Evolutionary conservation across 2,329 filamentous ascomycete species (phyloP).

Genomic region (Westerdykella aurantiaca): DNA sequence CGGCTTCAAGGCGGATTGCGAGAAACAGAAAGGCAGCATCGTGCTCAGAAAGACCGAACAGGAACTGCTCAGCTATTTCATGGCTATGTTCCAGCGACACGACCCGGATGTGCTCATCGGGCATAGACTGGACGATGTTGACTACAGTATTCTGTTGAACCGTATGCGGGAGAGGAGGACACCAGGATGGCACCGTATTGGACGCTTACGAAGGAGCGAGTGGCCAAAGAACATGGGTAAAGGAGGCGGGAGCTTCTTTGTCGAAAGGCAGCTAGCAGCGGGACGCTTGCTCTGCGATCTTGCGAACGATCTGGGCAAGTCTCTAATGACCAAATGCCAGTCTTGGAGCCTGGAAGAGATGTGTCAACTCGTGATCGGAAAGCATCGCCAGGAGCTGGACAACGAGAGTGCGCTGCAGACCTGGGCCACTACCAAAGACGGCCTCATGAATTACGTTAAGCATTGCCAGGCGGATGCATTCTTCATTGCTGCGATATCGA

Average conservation of each 20-base stretch:
- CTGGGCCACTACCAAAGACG: slow-evolving; percentile 77
- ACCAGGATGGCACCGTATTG: slow-evolving; percentile 89
- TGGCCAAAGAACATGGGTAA: slow-evolving; percentile 88
- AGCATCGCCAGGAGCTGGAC: slow-evolving; percentile 75
- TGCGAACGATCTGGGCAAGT: slow-evolving; percentile 94
- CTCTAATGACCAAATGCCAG: slow-evolving; percentile 93
- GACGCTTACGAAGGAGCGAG: slow-evolving; percentile 71
- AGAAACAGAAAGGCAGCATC: slow-evolving; percentile 69
- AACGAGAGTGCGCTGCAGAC: slow-evolving; percentile 80
- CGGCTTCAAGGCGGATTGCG: slow-evolving; percentile 74
- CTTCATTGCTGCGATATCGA: slow-evolving; percentile 84
- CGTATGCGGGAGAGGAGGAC: slow-evolving; percentile 86
- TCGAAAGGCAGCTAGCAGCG: slow-evolving; percentile 81
- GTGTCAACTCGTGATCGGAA: slow-evolving; percentile 82
- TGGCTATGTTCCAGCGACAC: slow-evolving; percentile 78
- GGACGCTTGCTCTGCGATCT: slow-evolving; percentile 89
- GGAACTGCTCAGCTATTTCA: slow-evolving; percentile 79
- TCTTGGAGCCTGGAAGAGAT: slow-evolving; percentile 98
- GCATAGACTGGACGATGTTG: slow-evolving; percentile 93
- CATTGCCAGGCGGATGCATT: slow-evolving; percentile 95
- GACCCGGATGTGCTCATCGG: slow-evolving; percentile 93
- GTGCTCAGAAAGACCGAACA: slow-evolving; percentile 78
- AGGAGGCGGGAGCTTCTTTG: slow-evolving; percentile 83
- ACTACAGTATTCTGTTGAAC: slow-evolving; percentile 85
- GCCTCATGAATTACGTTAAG: slow-evolving; percentile 85